Evolutionary conservation across 164 flowering plant genomes (phyloP).

Genomic region (Aristolochia californica): DNA sequence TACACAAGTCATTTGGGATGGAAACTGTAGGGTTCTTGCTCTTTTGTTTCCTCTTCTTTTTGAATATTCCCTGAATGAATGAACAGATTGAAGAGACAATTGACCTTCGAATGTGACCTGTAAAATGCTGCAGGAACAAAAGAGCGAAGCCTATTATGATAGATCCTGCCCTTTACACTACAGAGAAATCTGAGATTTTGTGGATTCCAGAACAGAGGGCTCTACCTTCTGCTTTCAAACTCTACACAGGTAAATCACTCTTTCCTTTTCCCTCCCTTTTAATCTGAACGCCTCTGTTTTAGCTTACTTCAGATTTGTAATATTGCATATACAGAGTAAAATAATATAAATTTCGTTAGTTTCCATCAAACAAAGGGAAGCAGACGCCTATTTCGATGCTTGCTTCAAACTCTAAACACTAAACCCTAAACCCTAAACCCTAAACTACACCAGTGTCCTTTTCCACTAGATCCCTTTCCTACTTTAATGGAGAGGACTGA

Average conservation of each 20-base stretch:
- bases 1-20: slow-evolving; percentile 78
- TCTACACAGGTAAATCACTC: slow-evolving; percentile 56
- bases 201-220: slow-evolving; percentile 72
- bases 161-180: slow-evolving; percentile 75
- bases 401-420: no score
- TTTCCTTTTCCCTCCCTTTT: not conserved
- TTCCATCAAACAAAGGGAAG: not conserved
- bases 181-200: slow-evolving; percentile 82
- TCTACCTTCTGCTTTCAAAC: slow-evolving; percentile 82
- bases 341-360: not conserved
- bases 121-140: slow-evolving; percentile 48
- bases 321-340: not conserved
- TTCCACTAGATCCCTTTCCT: no score
- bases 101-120: not conserved
- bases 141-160: slow-evolving; percentile 83
- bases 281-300: no score
- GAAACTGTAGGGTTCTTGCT: slow-evolving; percentile 55
- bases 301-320: not conserved
- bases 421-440: no score
- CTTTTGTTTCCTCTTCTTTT: not conserved
- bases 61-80: not conserved
- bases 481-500: no score
- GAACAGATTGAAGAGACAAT: not conserved
- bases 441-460: no score
- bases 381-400: not conserved